Conservation (phyloP, 495 filamentous ascomycete genomes). For the Geoglossum glabrum region DNA sequence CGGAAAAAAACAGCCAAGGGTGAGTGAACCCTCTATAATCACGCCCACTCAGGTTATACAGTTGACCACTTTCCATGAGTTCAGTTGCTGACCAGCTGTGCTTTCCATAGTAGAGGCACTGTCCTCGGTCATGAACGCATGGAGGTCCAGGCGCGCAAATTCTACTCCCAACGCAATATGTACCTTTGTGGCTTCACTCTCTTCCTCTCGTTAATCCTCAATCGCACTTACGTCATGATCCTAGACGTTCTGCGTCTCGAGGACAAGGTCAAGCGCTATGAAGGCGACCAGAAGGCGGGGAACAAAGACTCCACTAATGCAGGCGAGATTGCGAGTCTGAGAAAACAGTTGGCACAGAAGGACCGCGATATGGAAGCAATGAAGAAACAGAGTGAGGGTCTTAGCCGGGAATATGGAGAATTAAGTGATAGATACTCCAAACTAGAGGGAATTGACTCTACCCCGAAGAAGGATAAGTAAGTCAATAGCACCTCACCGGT, state of each 20-base stretch:
- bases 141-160: conserved; percentile 97
- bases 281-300: conserved; percentile 51
- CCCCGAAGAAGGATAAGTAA: conserved; percentile 50
- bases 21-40: not conserved
- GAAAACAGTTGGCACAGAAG: conserved; percentile 49
- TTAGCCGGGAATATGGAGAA: conserved; percentile 60
- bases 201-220: conserved; percentile 95
- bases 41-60: not conserved
- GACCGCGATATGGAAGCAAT: conserved; percentile 59
- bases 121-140: conserved; percentile 79
- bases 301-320: conserved; percentile 49
- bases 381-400: conserved; percentile 65
- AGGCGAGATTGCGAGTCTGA: conserved; percentile 54
- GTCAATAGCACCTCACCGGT: not conserved
- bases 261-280: conserved; percentile 72
- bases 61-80: not conserved
- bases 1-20: conserved; percentile 32
- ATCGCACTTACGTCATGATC: conserved; percentile 97
- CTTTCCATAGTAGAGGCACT: conserved; percentile 30
- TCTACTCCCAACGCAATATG: conserved; percentile 99
- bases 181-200: conserved; percentile 99
- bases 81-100: conserved; percentile 7
- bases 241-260: conserved; percentile 84
- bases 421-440: conserved; percentile 59
- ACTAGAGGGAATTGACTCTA: conserved; percentile 28